Evolutionary conservation across 2,329 filamentous ascomycete genomes (phyloP), one percentile per base, ranked within the genome.

Genomic region (Neodidymelliopsis sp.): DNA sequence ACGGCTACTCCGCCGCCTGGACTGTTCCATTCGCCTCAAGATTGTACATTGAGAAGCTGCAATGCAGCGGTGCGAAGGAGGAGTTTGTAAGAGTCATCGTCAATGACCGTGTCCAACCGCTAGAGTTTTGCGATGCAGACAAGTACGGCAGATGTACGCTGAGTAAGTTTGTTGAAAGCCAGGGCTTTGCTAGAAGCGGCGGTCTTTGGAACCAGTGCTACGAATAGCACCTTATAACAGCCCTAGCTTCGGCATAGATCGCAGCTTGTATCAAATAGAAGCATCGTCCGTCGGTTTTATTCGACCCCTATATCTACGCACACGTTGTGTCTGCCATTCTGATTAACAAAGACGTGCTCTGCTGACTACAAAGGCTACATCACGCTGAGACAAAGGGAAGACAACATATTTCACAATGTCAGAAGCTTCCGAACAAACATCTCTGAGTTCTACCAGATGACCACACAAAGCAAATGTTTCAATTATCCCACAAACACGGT

Each of bases 1-100:
- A 82, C 25, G 90, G 90, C 3, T 96, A 85, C 69, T 86, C 88
- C 9, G 84, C 90, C 0, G 81, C 86, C 11, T 93, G 89, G 87
- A 83, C 84, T 0, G 90, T 96, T 13, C 89, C 92, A 0, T 96
- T 97, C 73, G 89, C 82, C 0, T 86, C 84, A 13, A 80, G 91
- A 42, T 82, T 91, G 72, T 96, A 95, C 70, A 84, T 97, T 25
- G 92, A 97, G 79, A 94, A 93, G 79, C 86, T 96, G 83, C 74
- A 73, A 29, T 97, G 92, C 70, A 68, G 68, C 2, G 76, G 67
- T 11, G 70, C 74, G n/a, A 56, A 73, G 2, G 84, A 90, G 65
- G 88, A 94, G 70, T 77, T 88, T 41, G 89, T 97, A 9, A 81
- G 92, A 27, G 79, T 95, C 4, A 74, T 97, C 50, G 77, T 97